Conservation (phyloP, 345 rosid genomes). For the Carallia pectinifolia region DNA sequence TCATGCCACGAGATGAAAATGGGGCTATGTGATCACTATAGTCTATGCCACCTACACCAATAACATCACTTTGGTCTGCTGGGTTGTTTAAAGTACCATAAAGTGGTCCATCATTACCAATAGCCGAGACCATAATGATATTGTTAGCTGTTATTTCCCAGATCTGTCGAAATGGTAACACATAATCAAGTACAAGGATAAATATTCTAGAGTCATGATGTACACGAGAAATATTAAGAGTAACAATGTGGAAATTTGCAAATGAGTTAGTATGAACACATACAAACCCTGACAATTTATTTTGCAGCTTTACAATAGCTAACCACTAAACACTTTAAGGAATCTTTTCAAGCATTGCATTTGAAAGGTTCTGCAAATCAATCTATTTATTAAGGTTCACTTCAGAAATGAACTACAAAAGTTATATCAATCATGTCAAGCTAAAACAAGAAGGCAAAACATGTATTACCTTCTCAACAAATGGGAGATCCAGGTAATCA, state of each 20-base stretch:
- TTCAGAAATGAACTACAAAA: background rate
- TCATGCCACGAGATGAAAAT: slow-evolving; percentile 99
- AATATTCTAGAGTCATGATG: background rate
- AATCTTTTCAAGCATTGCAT: background rate
- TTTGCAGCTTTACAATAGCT: no score
- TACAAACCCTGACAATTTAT: no score
- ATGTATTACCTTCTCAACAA: slow-evolving; percentile 81
- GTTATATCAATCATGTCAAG: background rate
- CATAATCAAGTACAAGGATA: slow-evolving; percentile 9
- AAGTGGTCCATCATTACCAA: slow-evolving; percentile 99
- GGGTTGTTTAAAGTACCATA: slow-evolving; percentile 97
- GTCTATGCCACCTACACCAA: slow-evolving; percentile 99
- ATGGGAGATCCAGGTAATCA: slow-evolving; percentile 96
- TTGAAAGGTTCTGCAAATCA: background rate
- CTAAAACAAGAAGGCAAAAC: slow-evolving; percentile 12
- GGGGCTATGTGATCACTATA: slow-evolving; percentile 95
- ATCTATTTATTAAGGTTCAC: background rate
- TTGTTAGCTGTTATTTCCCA: slow-evolving; percentile 99
- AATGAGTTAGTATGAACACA: no score
- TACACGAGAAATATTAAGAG: background rate
- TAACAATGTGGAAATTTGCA: background rate
- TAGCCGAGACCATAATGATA: slow-evolving; percentile 99
- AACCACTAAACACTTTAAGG: no score
- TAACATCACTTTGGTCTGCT: slow-evolving; percentile 98
- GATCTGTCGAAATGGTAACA: slow-evolving; percentile 51